Evolutionary conservation across 1,139 yeast species (phyloP), one percentile per base, ranked within the genome.

Genomic region (Pichia sp.): DNA sequence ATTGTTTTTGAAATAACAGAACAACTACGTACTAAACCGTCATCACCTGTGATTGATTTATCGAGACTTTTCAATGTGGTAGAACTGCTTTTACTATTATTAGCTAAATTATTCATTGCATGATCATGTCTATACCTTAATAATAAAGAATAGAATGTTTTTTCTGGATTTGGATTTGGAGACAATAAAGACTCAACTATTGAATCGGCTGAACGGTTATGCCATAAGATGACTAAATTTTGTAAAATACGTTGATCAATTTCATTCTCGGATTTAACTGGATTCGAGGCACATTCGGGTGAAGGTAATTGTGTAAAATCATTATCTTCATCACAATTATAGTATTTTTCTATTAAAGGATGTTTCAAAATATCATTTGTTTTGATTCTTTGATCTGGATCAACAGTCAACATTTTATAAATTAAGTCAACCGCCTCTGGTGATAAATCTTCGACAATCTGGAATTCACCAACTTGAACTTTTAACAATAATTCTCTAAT

Each of bases 211-310:
- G 80, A 74, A 50, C 88, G 86, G 44, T 96, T 96, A 64, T 90
- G 97, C 82, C 96, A 92, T 50, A 92, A 69, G 29, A 90, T 89
- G 48, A 88, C 87, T 56, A 94, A 72, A 60, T 88, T 90, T 59
- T 86, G 84, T 59, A 92, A 72, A 45, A 92, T 87, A 60, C 89
- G 95, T 51, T 72, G 71, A 66, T 92, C 97, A 48, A 92, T 82
- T 45, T 81, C 85, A 16, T 69, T 71, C 39, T 66, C 68, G 4
- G 80, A 70, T 26, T 48, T 45, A 39, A 86, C 73, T 1, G 80
- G 80, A 42, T 45, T 53, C n/a, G 54, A 51, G 6, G 63, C 65
- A 34, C 60, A 55, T 20, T 55, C 58, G 16, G 65, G 63, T 26
- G 66, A 59, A 3, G 66, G 68, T 39, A 59, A 55, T 43, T 57